phyloP scores from a whole-genome alignment of 257 asterid species.

The Dorcoceras hygrometricum region DNA sequence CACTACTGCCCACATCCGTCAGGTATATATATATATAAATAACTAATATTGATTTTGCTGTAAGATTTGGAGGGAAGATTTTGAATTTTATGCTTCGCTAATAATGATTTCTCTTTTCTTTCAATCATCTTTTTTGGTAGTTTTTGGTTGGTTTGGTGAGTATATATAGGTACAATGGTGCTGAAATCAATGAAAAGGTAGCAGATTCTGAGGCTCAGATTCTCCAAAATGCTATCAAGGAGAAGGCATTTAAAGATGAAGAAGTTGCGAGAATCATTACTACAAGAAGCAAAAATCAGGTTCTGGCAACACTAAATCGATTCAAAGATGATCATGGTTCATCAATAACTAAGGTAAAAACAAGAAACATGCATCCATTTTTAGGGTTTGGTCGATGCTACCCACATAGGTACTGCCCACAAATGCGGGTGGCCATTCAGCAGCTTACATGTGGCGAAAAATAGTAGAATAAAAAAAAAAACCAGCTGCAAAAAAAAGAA shows the following conservation, averaged over 20 bases:
- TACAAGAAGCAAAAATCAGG: constrained; percentile 75
- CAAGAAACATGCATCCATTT: too few relatives aligned
- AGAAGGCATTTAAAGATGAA: constrained; percentile 46
- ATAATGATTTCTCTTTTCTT: too few relatives aligned
- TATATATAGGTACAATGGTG: constrained; percentile 54
- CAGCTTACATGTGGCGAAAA: too few relatives aligned
- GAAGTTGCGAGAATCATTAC: constrained; percentile 59
- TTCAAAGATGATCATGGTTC: constrained; percentile 58
- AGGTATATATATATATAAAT: constrained; percentile 34
- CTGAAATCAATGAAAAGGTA: constrained; percentile 44
- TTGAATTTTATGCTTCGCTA: not conserved
- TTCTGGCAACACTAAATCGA: constrained; percentile 57
- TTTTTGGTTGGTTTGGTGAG: constrained; percentile 63
- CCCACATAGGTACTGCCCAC: too few relatives aligned
- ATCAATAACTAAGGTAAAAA: constrained; percentile 67
- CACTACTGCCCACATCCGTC: constrained; percentile 50
- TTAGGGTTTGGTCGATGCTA: too few relatives aligned
- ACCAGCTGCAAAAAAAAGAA: too few relatives aligned
- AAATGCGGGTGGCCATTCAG: too few relatives aligned
- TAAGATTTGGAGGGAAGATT: not conserved
- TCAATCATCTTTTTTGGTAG: constrained; percentile 24
- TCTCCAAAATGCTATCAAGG: constrained; percentile 42
- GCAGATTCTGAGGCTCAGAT: constrained; percentile 54
- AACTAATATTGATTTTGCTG: too few relatives aligned
- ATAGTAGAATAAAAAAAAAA: too few relatives aligned